phyloP scores from a whole-genome alignment of 306 rosid species.

The Cucurbita pepo region DNA sequence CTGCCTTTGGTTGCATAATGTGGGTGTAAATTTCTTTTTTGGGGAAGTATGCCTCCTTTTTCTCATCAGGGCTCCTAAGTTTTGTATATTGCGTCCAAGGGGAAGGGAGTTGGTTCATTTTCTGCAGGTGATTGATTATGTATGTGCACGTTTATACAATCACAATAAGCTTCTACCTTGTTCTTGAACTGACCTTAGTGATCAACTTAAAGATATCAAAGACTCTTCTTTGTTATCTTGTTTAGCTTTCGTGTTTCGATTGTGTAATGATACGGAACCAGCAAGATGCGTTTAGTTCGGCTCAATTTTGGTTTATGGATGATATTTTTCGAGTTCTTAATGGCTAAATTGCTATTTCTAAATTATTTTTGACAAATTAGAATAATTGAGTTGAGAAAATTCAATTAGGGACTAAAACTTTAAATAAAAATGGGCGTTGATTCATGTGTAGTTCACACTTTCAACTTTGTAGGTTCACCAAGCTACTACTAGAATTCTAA shows the following conservation, averaged over 20 bases:
- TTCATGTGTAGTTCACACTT: no score
- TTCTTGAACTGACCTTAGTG: background rate
- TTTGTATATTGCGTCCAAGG: background rate
- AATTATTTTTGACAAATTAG: no score
- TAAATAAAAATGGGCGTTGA: no score
- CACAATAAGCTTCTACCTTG: background rate
- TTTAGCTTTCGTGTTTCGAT: background rate
- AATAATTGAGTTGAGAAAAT: no score
- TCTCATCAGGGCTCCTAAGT: background rate
- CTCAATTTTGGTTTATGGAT: no score
- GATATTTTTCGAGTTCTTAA: no score
- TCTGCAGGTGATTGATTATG: background rate
- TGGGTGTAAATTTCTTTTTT: background rate
- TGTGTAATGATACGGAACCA: no score
- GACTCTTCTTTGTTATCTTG: background rate
- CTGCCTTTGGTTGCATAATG: conserved; percentile 1
- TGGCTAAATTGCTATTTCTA: no score
- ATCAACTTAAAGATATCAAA: background rate
- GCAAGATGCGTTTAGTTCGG: no score
- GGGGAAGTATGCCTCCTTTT: background rate
- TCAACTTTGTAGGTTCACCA: background rate
- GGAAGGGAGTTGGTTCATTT: background rate
- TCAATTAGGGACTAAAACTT: no score
- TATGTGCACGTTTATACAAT: background rate
- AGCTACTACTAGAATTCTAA: background rate